These are phyloP conservation scores for Evernia prunastri DNA, from an alignment of 495 filamentous ascomycete genomes.

Conservation along the genomic window DNA sequence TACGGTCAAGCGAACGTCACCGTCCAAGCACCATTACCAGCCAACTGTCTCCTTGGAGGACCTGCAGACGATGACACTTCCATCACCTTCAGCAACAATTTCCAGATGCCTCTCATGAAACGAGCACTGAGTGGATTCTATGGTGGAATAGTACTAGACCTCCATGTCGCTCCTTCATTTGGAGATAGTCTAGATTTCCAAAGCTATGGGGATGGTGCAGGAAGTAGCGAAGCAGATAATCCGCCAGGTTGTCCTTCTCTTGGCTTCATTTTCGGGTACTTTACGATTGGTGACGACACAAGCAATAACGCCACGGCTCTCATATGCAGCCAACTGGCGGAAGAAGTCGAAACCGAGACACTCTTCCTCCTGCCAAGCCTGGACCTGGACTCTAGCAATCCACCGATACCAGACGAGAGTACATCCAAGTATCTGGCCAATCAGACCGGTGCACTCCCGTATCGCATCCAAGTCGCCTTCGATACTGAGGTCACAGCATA, in stretches of 20 bases:
- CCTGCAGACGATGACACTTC: not conserved
- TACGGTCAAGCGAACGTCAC: not conserved
- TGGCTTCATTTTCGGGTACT: not conserved
- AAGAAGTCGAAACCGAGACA: conserved; percentile 2
- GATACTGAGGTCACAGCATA: not conserved
- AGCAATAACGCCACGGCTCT: not conserved
- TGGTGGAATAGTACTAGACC: not conserved
- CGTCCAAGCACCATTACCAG: not conserved
- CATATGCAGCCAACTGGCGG: not conserved
- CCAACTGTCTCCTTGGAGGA: not conserved
- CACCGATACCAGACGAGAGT: not conserved
- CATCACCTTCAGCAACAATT: not conserved
- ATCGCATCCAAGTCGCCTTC: not conserved
- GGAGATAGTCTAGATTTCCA: not conserved
- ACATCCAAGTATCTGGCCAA: not conserved
- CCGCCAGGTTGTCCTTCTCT: conserved; percentile 1
- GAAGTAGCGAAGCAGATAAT: not conserved
- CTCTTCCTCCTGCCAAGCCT: conserved; percentile 2
- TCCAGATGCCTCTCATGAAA: not conserved
- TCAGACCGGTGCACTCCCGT: not conserved
- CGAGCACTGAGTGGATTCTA: not conserved
- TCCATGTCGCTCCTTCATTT: conserved; percentile 1
- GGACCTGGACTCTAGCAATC: not conserved
- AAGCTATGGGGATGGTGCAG: not conserved
- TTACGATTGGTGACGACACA: not conserved